Percentiles rank a stretch among this genome's conserved stretches.
phyloP scores from a whole-genome alignment of 208 protist genomes.

The Trypanosoma rangeli region DNA sequence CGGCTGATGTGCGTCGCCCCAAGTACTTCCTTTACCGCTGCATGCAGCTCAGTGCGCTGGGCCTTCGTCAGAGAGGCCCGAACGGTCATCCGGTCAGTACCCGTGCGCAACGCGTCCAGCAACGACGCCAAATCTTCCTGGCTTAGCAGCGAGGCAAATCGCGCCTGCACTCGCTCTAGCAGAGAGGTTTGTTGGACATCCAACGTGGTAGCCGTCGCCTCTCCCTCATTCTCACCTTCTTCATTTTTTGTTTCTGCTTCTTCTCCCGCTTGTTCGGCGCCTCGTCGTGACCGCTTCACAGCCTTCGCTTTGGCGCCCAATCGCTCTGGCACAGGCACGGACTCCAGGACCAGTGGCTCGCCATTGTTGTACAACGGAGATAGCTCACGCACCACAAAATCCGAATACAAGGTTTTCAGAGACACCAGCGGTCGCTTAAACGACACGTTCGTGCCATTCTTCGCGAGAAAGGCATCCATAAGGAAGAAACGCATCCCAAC shows the following conservation, averaged over 20 bases:
- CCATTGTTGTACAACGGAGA: conserved; percentile 58
- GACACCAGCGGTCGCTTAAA: conserved; percentile 35
- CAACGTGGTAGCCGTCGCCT: not conserved
- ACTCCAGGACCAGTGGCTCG: conserved; percentile 61
- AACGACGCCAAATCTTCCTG: conserved; percentile 52
- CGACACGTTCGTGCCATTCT: not conserved
- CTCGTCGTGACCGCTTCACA: conserved; percentile 18
- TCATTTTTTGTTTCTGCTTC: conserved; percentile 8
- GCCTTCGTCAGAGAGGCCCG: conserved; percentile 47
- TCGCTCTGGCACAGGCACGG: not conserved
- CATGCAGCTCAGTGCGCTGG: conserved; percentile 56
- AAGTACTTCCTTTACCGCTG: conserved; percentile 56
- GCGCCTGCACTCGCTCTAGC: not conserved
- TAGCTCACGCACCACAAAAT: conserved; percentile 88
- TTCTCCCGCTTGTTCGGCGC: not conserved
- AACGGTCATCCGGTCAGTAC: conserved; percentile 32
- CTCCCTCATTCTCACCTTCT: not conserved
- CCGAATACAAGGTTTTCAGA: conserved; percentile 82
- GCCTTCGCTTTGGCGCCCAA: not conserved
- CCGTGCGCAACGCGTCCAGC: conserved; percentile 32
- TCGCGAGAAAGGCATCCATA: conserved; percentile 31
- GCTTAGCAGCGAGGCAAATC: conserved; percentile 35
- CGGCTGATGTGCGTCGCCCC: conserved; percentile 63
- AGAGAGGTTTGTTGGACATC: not conserved
- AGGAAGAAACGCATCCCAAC: conserved; percentile 65